phyloP scores from a whole-genome alignment of 2,329 filamentous ascomycete genomes.

The Thermochaetoides dissita region DNA sequence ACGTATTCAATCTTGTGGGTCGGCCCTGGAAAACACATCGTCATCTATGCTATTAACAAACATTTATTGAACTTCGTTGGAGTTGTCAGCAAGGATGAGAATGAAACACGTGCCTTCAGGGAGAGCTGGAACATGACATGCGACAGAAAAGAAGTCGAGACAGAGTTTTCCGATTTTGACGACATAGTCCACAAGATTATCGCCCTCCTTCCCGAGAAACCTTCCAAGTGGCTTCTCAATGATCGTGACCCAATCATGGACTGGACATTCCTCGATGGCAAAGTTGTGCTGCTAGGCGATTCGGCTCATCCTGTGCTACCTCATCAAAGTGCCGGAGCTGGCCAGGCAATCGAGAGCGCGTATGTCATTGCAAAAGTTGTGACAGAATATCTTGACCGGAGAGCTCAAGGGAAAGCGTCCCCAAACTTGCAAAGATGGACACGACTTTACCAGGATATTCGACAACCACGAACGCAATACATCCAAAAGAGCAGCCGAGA shows the following conservation, averaged over 20 bases:
- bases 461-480: slow-evolving; percentile 21
- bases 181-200: slow-evolving; percentile 9
- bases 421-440: slow-evolving; percentile 14
- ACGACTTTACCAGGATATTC: slow-evolving; percentile 21
- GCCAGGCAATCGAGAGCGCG: slow-evolving; percentile 28
- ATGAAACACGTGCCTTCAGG: slow-evolving; percentile 19
- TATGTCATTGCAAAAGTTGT: slow-evolving; percentile 19
- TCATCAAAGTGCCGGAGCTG: slow-evolving; percentile 29
- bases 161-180: slow-evolving; percentile 11
- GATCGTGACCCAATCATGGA: slow-evolving; percentile 15
- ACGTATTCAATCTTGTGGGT: slow-evolving; percentile 20
- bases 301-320: slow-evolving; percentile 35
- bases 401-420: not conserved
- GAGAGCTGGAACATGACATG: slow-evolving; percentile 23
- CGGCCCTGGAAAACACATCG: slow-evolving; percentile 22
- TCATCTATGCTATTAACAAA: slow-evolving; percentile 24
- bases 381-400: slow-evolving; percentile 12
- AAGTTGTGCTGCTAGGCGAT: slow-evolving; percentile 30
- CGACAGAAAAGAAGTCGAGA: slow-evolving; percentile 10
- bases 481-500: slow-evolving; percentile 19
- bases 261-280: slow-evolving; percentile 16
- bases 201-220: slow-evolving; percentile 6
- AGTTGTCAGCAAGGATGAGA: slow-evolving; percentile 20
- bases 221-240: slow-evolving; percentile 17
- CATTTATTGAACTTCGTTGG: slow-evolving; percentile 24